Evolutionary conservation across 164 flowering plant genomes (phyloP).

Genomic region (Sedum album): DNA sequence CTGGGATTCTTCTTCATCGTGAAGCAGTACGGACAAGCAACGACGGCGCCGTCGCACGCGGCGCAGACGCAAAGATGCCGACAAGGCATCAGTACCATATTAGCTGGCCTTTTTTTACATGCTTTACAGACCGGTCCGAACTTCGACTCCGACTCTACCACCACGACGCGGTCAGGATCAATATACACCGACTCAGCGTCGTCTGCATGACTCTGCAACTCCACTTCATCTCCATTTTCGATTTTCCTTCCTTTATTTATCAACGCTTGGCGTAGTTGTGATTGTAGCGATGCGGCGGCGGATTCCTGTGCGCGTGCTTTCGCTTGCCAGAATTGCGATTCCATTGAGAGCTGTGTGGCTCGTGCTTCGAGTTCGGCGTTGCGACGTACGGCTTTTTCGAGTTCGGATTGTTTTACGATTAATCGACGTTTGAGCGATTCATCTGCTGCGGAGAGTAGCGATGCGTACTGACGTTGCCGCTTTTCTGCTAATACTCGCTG

Average conservation of each 20-base stretch:
- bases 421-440: constrained; percentile 37
- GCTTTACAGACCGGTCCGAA: constrained; percentile 30
- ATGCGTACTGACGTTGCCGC: constrained; percentile 52
- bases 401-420: constrained; percentile 51
- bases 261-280: constrained; percentile 68
- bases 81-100: constrained; percentile 51
- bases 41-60: constrained; percentile 47
- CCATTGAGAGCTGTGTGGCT: constrained; percentile 55
- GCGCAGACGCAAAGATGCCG: constrained; percentile 49
- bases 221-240: not conserved
- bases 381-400: constrained; percentile 49
- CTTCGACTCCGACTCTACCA: not conserved
- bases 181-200: constrained; percentile 50
- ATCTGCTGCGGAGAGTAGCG: constrained; percentile 58
- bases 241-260: constrained; percentile 13
- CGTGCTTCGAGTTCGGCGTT: constrained; percentile 64
- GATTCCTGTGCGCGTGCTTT: constrained; percentile 59
- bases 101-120: constrained; percentile 33
- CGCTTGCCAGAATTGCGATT: too few species aligned
- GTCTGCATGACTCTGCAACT: constrained; percentile 20
- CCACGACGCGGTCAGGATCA: constrained; percentile 36
- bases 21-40: constrained; percentile 62
- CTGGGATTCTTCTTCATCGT: constrained; percentile 36
- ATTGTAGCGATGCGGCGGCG: constrained; percentile 53
- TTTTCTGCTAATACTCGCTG: constrained; percentile 67